Base-by-base conservation (phyloP, 2,329 filamentous ascomycete species). In the Fusarium nygamai region DNA sequence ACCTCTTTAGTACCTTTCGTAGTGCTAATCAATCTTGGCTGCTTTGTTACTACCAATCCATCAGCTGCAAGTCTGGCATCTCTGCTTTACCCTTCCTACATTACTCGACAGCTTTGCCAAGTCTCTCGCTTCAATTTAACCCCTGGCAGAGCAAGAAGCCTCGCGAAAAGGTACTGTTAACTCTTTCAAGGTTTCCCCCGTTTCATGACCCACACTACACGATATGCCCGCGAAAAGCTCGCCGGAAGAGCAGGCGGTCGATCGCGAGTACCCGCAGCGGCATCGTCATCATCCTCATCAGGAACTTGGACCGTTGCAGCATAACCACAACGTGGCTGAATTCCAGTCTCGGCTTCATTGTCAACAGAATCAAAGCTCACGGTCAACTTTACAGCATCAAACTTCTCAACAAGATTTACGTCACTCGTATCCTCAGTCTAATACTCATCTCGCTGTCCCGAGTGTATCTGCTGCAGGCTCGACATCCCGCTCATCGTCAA, bases 181-280 rank as follows among this genome's bases (percentile, higher is more conserved):
- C 38, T 64, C 58, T 61, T 57, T 46, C 61, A 43, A 61, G 63
- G 34, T 54, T 54, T 47, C 24, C 60, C 53, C 63, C 39, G 48
- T 76, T 77, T 57, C 69, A 78, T 78, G 76, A 78, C 76, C 76
- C 76, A 77, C 76, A 63, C 46, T 65, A 76, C 53, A 69, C 75
- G 67, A 69, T 51, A 78, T 78, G 76, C 64, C 69, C 64, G 75
- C 67, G 71, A 75, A 68, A 68, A 71, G 73, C 75, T 72, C 76
- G 68, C 63, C 67, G 65, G 73, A 59, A 57, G 68, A 77, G 58
- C 74, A 74, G 72, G 70, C 70, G 60, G 67, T 61, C 54, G 56
- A 74, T 75, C 75, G 67, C 65, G 61, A 74, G 65, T 71, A 74
- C 57, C 71, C 69, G 53, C 66, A 70, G 31, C 67, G 47, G 39